Evolutionary conservation across 129 eudicot genomes (phyloP).

Genomic region (Daucus carota): DNA sequence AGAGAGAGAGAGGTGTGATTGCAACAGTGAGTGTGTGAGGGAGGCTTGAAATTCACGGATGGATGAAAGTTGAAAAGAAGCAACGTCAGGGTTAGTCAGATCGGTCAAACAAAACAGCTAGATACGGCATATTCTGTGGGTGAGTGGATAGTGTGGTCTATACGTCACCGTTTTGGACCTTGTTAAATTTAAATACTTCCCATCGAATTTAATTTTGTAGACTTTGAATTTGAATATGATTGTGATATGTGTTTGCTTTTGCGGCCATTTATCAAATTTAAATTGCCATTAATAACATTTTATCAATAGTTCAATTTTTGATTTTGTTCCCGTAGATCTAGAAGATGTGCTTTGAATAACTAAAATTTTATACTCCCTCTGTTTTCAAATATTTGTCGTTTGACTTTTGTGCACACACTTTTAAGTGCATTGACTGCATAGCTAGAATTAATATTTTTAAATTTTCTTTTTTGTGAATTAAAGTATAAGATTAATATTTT

Average conservation of each 20-base stretch:
- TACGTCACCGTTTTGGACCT: neutral
- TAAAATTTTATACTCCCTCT: too few species aligned
- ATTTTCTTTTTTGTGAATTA: too few species aligned
- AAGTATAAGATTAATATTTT: too few species aligned
- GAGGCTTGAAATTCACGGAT: slow-evolving; percentile 15
- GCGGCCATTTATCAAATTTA: too few species aligned
- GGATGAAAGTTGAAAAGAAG: slow-evolving; percentile 4
- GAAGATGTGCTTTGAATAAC: too few species aligned
- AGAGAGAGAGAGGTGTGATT: neutral
- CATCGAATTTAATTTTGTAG: neutral
- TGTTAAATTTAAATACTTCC: neutral
- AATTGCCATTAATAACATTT: too few species aligned
- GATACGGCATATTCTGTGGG: slow-evolving; percentile 12
- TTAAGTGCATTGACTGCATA: too few species aligned
- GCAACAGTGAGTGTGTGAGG: neutral
- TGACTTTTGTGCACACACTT: too few species aligned
- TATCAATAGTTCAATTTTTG: too few species aligned
- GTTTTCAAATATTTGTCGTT: too few species aligned
- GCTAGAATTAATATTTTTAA: too few species aligned
- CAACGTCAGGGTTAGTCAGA: slow-evolving; percentile 18
- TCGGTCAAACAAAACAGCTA: slow-evolving; percentile 15
- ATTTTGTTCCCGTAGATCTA: too few species aligned
- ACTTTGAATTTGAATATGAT: neutral
- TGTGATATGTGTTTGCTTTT: neutral
- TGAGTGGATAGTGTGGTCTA: neutral